phyloP scores from a whole-genome alignment of 2,329 filamentous ascomycete genomes.

The Colletotrichum sp. region DNA sequence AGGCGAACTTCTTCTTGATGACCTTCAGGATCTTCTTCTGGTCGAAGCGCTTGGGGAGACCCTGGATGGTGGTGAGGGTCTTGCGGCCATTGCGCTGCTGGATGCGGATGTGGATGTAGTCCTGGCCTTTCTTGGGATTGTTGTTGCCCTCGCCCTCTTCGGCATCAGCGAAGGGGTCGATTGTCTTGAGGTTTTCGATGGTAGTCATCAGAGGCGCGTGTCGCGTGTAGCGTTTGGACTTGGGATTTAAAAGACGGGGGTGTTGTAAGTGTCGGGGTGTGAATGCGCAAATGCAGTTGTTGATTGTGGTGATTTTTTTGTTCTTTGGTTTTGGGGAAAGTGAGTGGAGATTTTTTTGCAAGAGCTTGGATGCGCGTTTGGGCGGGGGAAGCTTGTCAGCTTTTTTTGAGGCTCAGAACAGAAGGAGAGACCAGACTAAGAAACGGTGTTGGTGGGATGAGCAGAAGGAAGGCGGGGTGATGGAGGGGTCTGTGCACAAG shows the following conservation, averaged over 20 bases:
- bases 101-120: slow-evolving; percentile 26
- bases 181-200: slow-evolving; percentile 26
- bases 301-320: background rate
- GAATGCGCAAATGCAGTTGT: background rate
- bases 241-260: background rate
- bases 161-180: slow-evolving; percentile 26
- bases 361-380: background rate
- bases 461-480: slow-evolving; percentile 11
- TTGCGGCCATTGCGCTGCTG: slow-evolving; percentile 74
- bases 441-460: background rate
- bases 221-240: background rate
- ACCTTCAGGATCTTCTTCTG: slow-evolving; percentile 99
- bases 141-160: slow-evolving; percentile 24
- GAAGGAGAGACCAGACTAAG: background rate
- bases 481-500: background rate
- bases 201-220: slow-evolving; percentile 23
- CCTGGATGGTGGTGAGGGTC: slow-evolving; percentile 99
- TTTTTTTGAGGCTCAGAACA: slow-evolving; percentile 4
- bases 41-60: slow-evolving; percentile 97
- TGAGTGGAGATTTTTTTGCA: background rate
- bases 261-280: background rate
- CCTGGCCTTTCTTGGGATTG: slow-evolving; percentile 23
- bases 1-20: slow-evolving; percentile 88
- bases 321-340: background rate
- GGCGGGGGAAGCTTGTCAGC: background rate